phyloP scores from a whole-genome alignment of 2,329 filamentous ascomycete species.

The Aspergillus clavatus region DNA sequence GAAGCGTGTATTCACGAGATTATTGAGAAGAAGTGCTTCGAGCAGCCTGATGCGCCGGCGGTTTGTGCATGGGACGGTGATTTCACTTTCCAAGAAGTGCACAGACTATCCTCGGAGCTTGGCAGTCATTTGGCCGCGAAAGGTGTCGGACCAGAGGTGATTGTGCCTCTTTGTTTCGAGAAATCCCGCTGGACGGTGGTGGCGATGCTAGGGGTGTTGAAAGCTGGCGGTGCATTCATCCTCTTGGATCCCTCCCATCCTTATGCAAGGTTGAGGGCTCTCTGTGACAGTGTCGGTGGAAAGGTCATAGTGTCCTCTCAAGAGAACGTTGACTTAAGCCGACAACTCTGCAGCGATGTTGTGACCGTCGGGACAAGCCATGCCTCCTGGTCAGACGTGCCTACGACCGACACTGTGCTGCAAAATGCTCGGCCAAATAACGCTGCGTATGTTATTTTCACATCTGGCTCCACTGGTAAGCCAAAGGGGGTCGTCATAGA shows the following conservation, averaged over 20 bases:
- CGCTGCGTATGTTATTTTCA: background rate
- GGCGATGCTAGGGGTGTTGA: background rate
- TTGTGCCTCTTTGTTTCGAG: background rate
- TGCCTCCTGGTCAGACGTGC: background rate
- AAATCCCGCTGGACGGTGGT: background rate
- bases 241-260: constrained; percentile 2
- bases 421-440: background rate
- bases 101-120: background rate
- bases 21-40: background rate
- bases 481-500: background rate
- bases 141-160: background rate
- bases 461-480: background rate
- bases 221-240: constrained; percentile 1
- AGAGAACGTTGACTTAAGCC: background rate
- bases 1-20: background rate
- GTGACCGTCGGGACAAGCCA: background rate
- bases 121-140: background rate
- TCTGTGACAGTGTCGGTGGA: background rate
- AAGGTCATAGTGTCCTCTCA: background rate
- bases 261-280: background rate
- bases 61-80: background rate
- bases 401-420: background rate
- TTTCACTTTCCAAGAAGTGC: background rate
- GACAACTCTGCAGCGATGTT: background rate
- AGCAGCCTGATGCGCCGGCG: background rate